Percentiles rank a stretch among this genome's conserved stretches.
These are phyloP conservation scores for Tephrocybe sp. DNA, from an alignment of 768 basidiomycete species.

Conservation along the genomic window DNA sequence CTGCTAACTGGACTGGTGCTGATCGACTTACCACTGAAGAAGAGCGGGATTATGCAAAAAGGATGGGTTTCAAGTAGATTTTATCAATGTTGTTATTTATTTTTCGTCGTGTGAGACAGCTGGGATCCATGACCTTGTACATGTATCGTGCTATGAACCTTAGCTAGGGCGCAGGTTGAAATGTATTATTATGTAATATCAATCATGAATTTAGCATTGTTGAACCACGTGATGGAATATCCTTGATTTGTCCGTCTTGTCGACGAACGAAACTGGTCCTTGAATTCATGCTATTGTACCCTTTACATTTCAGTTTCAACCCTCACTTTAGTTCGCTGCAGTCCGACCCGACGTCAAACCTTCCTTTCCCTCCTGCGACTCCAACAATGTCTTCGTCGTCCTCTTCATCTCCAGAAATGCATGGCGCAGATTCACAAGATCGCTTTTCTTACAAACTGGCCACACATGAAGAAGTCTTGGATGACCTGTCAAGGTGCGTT, in stretches of 20 bases:
- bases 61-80: slow-evolving; percentile 81
- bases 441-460: slow-evolving; percentile 68
- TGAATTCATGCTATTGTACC: background rate
- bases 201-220: background rate
- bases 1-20: slow-evolving; percentile 95
- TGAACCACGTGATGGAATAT: no score
- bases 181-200: background rate
- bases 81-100: background rate
- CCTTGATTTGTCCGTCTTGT: no score
- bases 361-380: slow-evolving; percentile 23
- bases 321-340: slow-evolving; percentile 16
- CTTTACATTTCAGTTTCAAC: slow-evolving; percentile 1
- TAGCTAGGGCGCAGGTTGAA: background rate
- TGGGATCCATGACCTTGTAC: no score
- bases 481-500: slow-evolving; percentile 82
- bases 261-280: no score
- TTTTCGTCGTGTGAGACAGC: no score
- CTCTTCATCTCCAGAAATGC: slow-evolving; percentile 76
- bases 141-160: no score
- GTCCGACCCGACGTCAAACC: background rate
- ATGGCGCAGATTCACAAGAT: slow-evolving; percentile 34
- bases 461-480: slow-evolving; percentile 82
- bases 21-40: slow-evolving; percentile 85
- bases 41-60: slow-evolving; percentile 80
- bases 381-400: slow-evolving; percentile 71